Conservation (phyloP, 73 alveolate species). For the Breviolum minutum region DNA sequence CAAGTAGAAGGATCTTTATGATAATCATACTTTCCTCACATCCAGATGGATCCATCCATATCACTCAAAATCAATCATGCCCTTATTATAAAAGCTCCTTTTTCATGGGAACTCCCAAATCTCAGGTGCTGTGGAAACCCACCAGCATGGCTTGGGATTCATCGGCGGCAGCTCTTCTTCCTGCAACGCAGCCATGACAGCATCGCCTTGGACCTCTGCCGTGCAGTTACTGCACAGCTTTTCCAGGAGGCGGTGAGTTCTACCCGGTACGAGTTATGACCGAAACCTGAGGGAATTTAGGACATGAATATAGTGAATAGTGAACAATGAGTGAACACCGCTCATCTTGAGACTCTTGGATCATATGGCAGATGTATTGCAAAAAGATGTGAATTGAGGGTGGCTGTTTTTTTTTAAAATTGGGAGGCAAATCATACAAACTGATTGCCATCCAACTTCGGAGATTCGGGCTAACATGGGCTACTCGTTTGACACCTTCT, state of each 20-base stretch:
- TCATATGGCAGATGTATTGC: no score
- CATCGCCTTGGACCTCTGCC: slow-evolving; percentile 18
- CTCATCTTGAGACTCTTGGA: no score
- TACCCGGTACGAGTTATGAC: not conserved
- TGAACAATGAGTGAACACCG: no score
- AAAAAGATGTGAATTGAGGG: no score
- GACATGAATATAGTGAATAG: no score
- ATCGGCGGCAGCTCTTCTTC: not conserved
- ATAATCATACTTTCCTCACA: not conserved
- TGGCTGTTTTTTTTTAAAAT: no score
- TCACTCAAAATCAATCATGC: not conserved
- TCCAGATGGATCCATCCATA: not conserved
- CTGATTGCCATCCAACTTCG: no score
- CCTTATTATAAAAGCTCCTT: not conserved
- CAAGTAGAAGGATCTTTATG: not conserved
- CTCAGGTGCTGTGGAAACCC: not conserved
- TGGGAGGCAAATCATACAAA: no score
- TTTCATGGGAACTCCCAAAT: not conserved
- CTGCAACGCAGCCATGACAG: slow-evolving; percentile 8
- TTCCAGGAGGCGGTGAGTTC: not conserved
- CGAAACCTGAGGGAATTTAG: no score
- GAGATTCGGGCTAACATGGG: no score
- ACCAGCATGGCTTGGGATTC: not conserved
- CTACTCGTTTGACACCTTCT: no score
- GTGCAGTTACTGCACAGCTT: not conserved